phyloP scores from a whole-genome alignment of 768 basidiomycete species.

The Tylopilus sp. region DNA sequence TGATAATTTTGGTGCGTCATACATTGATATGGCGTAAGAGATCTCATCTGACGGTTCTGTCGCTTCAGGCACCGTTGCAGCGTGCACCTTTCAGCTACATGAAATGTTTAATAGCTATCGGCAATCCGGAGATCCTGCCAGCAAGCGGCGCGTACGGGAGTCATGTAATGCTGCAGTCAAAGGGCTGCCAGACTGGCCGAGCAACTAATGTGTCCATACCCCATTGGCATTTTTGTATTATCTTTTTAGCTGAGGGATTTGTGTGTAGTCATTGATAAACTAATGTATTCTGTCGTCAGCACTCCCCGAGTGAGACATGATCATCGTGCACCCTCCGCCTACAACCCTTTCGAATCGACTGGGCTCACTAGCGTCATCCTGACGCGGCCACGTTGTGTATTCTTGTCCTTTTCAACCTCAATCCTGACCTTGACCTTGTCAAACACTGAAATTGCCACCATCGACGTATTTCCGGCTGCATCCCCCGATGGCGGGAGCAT shows the following conservation, averaged over 20 bases:
- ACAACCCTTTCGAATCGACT: conserved; percentile 50
- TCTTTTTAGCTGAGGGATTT: not conserved
- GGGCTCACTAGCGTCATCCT: conserved; percentile 77
- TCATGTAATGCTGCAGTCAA: conserved; percentile 72
- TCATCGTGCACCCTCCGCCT: conserved; percentile 5
- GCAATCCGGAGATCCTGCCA: conserved; percentile 66
- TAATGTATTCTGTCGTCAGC: conserved; percentile 3
- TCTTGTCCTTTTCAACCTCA: conserved; percentile 90
- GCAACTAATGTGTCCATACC: conserved; percentile 12
- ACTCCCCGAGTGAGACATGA: not conserved
- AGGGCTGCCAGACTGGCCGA: conserved; percentile 74
- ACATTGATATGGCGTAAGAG: not conserved
- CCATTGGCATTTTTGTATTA: not conserved
- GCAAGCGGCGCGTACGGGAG: conserved; percentile 74
- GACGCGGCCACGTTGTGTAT: conserved; percentile 87
- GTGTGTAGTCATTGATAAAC: conserved; percentile 1
- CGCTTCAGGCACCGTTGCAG: conserved; percentile 45
- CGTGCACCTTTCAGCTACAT: conserved; percentile 71
- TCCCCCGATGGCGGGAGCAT: conserved; percentile 49
- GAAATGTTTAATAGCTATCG: conserved; percentile 73
- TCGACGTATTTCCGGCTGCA: conserved; percentile 20
- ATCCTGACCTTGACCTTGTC: conserved; percentile 92
- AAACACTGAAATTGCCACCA: conserved; percentile 78
- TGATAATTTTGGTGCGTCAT: conserved; percentile 44
- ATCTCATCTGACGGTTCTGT: conserved; percentile 1